phyloP scores from a whole-genome alignment of 805 yeast genomes.

The Yarrowia osloensis region DNA sequence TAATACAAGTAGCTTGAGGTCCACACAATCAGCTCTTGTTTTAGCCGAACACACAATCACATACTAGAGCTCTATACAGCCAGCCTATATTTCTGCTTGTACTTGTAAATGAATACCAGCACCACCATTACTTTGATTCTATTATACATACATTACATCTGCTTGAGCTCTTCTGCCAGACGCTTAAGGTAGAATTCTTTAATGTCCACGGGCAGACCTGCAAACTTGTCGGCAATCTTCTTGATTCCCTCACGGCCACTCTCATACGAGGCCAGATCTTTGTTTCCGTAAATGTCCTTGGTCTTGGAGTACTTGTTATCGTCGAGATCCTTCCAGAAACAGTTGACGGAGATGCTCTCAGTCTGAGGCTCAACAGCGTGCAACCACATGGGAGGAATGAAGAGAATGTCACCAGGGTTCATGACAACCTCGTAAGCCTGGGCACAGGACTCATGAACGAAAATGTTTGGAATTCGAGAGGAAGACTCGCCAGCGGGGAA shows the following conservation, averaged over 20 bases:
- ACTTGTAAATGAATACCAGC: too few species aligned
- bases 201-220: slow-evolving; percentile 39
- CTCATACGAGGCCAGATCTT: slow-evolving; percentile 43
- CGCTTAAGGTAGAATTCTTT: slow-evolving; percentile 40
- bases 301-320: slow-evolving; percentile 40
- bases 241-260: slow-evolving; percentile 39
- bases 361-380: slow-evolving; percentile 43
- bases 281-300: slow-evolving; percentile 45
- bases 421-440: slow-evolving; percentile 42
- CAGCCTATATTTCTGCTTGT: too few species aligned
- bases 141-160: slow-evolving; percentile 16
- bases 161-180: slow-evolving; percentile 40
- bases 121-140: neutral
- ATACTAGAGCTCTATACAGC: too few species aligned
- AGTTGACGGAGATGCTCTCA: slow-evolving; percentile 43
- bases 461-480: slow-evolving; percentile 42
- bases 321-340: slow-evolving; percentile 44
- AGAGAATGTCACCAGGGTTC: slow-evolving; percentile 45
- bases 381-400: slow-evolving; percentile 46
- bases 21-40: too few species aligned
- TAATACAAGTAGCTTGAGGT: too few species aligned
- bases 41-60: too few species aligned
- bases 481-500: slow-evolving; percentile 44
- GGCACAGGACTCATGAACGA: slow-evolving; percentile 32
- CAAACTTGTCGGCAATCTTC: slow-evolving; percentile 37